Evolutionary conservation across 192 early-diverging fungal genomes (phyloP).

Genomic region (Dissophora ornata): DNA sequence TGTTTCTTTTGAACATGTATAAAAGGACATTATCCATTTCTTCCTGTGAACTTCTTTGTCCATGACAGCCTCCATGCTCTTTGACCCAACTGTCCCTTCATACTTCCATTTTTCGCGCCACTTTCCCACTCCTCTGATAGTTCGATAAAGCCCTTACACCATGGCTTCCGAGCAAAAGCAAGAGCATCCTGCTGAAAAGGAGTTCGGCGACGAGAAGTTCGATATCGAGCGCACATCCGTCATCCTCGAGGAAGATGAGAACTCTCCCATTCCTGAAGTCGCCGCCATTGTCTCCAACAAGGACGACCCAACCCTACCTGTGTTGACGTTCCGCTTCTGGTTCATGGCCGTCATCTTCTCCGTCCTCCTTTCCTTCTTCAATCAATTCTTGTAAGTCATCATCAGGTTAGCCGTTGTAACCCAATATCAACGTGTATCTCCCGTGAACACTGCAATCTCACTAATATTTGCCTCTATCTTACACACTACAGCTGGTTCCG

Average conservation of each 20-base stretch:
- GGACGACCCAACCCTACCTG: constrained; percentile 61
- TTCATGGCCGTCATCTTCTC: constrained; percentile 57
- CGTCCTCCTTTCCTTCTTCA: constrained; percentile 43
- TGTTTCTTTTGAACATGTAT: too few relatives aligned
- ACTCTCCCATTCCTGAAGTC: constrained; percentile 63
- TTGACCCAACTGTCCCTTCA: too few relatives aligned
- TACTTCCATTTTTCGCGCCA: not conserved
- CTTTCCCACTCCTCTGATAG: too few relatives aligned
- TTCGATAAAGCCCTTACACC: too few relatives aligned
- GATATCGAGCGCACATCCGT: constrained; percentile 12
- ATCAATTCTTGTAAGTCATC: not conserved
- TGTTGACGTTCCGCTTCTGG: constrained; percentile 63
- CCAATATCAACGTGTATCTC: not conserved
- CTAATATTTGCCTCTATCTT: not conserved
- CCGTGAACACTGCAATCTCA: too few relatives aligned
- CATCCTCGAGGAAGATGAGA: constrained; percentile 54
- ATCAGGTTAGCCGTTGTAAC: too few relatives aligned
- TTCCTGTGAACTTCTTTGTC: not conserved
- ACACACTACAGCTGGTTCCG: constrained; percentile 29
- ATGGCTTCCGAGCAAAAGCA: constrained; percentile 15
- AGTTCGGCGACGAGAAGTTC: constrained; percentile 43
- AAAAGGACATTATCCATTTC: not conserved
- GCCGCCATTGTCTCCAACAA: constrained; percentile 58
- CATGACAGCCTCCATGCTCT: not conserved
- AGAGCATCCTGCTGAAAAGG: constrained; percentile 24